Evolutionary conservation across 768 basidiomycete genomes (phyloP).

Genomic region (Suillus clintonianus): DNA sequence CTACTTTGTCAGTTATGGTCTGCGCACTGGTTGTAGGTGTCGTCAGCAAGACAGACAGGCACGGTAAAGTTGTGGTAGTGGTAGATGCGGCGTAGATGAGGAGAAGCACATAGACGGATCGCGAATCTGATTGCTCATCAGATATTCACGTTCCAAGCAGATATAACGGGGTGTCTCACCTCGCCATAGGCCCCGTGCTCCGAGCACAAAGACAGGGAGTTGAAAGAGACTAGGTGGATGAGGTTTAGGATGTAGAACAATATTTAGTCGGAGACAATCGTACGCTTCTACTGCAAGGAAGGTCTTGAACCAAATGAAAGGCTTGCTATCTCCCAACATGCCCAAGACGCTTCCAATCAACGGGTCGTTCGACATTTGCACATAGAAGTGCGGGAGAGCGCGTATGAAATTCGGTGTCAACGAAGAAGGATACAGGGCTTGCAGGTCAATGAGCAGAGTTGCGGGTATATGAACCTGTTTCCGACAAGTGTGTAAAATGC

Average conservation of each 20-base stretch:
- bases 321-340: conserved; percentile 30
- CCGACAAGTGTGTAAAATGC: not conserved
- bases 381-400: conserved; percentile 49
- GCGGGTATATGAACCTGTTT: conserved; percentile 65
- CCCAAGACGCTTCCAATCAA: conserved; percentile 57
- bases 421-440: conserved; percentile 58
- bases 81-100: conserved; percentile 78
- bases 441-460: conserved; percentile 70
- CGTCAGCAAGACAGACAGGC: conserved; percentile 59
- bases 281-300: conserved; percentile 67
- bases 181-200: conserved; percentile 58
- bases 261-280: conserved; percentile 21
- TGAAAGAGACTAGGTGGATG: conserved; percentile 56
- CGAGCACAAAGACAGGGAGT: conserved; percentile 76
- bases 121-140: conserved; percentile 40
- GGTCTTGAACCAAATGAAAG: conserved; percentile 62
- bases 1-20: conserved; percentile 30
- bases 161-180: conserved; percentile 34
- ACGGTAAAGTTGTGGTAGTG: conserved; percentile 75
- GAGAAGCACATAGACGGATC: conserved; percentile 60
- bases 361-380: conserved; percentile 65
- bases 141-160: not conserved
- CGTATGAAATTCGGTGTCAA: conserved; percentile 51
- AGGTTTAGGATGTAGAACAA: not conserved
- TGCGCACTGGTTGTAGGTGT: conserved; percentile 44